Evolutionary conservation across 225 moss, liverwort and hornwort genomes (phyloP).

Genomic region (Polytrichum formosum): DNA sequence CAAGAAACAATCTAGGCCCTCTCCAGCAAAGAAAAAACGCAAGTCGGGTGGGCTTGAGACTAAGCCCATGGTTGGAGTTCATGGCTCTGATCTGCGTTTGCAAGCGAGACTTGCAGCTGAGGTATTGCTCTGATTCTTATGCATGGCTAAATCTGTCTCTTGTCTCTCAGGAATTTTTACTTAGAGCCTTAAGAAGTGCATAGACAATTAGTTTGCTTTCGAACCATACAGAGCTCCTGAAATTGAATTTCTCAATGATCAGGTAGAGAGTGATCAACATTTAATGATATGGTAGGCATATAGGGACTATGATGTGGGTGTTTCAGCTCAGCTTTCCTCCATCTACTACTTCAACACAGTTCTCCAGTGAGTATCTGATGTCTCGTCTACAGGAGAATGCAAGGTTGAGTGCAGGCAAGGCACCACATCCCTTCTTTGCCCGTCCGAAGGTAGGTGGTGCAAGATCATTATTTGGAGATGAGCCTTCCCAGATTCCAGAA

Average conservation of each 20-base stretch:
- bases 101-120: constrained; percentile 21
- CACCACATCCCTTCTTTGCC: constrained; percentile 69
- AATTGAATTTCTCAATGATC: too few relatives aligned
- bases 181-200: too few relatives aligned
- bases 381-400: constrained; percentile 42
- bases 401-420: constrained; percentile 65
- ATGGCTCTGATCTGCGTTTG: constrained; percentile 23
- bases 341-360: too few relatives aligned
- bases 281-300: too few relatives aligned
- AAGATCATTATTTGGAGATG: constrained; percentile 28
- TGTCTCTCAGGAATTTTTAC: too few relatives aligned
- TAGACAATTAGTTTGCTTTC: too few relatives aligned
- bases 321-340: too few relatives aligned
- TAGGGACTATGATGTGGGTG: too few relatives aligned
- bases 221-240: too few relatives aligned
- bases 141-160: neutral
- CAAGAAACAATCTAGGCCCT: constrained; percentile 4
- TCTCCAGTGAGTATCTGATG: neutral
- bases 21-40: constrained; percentile 7
- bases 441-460: constrained; percentile 43
- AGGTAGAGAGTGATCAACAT: neutral
- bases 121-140: constrained; percentile 5
- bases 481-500: constrained; percentile 12
- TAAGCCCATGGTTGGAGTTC: constrained; percentile 39
- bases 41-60: constrained; percentile 26